Base-by-base conservation (phyloP, 1,284 basidiomycete genomes). In the Papiliotrema terrestris region DNA sequence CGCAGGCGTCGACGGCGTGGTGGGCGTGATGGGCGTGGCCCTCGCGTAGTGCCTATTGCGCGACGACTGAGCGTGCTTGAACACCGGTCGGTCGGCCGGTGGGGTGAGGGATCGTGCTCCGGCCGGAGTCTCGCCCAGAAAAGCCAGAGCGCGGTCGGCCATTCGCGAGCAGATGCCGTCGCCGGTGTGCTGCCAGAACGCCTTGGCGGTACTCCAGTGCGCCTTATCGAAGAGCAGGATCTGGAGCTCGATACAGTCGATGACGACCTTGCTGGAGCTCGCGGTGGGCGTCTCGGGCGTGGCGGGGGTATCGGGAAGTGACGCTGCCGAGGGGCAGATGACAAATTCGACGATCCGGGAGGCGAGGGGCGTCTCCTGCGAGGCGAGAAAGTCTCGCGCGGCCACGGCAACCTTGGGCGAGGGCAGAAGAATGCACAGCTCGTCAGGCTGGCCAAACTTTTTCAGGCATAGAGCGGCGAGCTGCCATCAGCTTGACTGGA, bases 151-250 rank as follows among this genome's bases (percentile, higher is more conserved):
- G 49, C 85, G 80, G 54, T 95, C 91, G 1, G 94, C 93, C 36
- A 88, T 78, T 20, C 95, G 85, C 59, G 89, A 93, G 1, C 88
- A 91, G 49, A 98, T 87, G 0, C 93, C 93, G 60, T 89, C 80
- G 0, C 95, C 95, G 0, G 89, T 87, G 70, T 98, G 94, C 68
- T 98, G 94, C 93, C 95, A 97, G 74, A 94, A 97, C 70, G 91
- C 83, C 75, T 91, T 97, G 14, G 90, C 92, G 4, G 88, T 71
- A 1, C 82, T 70, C 63, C 84, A 88, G 3, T 81, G 73, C n/a
- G 84, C 80, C 14, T 80, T 77, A 4, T 85, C 84, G 74, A 94
- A 91, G 20, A 98, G 79, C 11, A 88, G 86, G 62, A 95, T 88
- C 73, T 93, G 85, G 0, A 94, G 79, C 59, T 87, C 84, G 43